Conservation (phyloP, 208 protist species). For the Trypanosomatidae sp. region DNA sequence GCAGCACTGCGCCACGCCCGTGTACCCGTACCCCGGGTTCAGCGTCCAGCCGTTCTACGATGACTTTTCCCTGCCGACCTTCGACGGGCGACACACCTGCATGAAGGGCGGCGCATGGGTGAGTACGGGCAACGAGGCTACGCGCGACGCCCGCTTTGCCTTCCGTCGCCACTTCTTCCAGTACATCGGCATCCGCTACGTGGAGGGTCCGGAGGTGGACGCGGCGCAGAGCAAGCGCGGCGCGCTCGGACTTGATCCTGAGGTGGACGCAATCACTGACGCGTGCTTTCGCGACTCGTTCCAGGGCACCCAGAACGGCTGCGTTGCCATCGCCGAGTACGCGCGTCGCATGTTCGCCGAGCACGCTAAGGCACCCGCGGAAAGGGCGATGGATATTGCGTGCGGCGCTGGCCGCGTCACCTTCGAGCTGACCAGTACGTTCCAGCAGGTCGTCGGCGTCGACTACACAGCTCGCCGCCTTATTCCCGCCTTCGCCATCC, state of each 20-base stretch:
- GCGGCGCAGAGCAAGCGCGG: slow-evolving; percentile 18
- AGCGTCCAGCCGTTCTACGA: slow-evolving; percentile 95
- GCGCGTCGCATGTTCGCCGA: slow-evolving; percentile 44
- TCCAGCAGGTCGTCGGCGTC: slow-evolving; percentile 76
- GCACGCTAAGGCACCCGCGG: slow-evolving; percentile 45
- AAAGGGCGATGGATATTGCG: slow-evolving; percentile 78
- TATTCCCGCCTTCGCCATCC: slow-evolving; percentile 84
- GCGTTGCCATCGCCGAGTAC: slow-evolving; percentile 68
- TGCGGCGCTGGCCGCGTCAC: slow-evolving; percentile 83
- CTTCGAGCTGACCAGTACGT: slow-evolving; percentile 74
- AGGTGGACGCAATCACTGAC: slow-evolving; percentile 80
- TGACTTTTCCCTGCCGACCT: slow-evolving; percentile 96
- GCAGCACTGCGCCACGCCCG: slow-evolving; percentile 91
- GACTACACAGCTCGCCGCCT: slow-evolving; percentile 84
- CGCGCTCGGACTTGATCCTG: slow-evolving; percentile 68
- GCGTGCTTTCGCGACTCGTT: slow-evolving; percentile 66
- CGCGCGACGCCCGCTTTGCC: slow-evolving; percentile 88
- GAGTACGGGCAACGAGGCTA: slow-evolving; percentile 94
- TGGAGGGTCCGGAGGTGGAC: slow-evolving; percentile 65
- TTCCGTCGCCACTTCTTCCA: slow-evolving; percentile 97
- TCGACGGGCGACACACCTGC: slow-evolving; percentile 94
- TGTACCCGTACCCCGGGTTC: slow-evolving; percentile 92
- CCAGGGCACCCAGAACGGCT: slow-evolving; percentile 63
- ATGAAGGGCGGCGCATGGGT: slow-evolving; percentile 96
- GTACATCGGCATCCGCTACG: slow-evolving; percentile 93